Percentiles rank a stretch among this genome's conserved stretches.
Conservation (phyloP, 1,284 basidiomycete genomes). For the Moesziomyces antarcticus region DNA sequence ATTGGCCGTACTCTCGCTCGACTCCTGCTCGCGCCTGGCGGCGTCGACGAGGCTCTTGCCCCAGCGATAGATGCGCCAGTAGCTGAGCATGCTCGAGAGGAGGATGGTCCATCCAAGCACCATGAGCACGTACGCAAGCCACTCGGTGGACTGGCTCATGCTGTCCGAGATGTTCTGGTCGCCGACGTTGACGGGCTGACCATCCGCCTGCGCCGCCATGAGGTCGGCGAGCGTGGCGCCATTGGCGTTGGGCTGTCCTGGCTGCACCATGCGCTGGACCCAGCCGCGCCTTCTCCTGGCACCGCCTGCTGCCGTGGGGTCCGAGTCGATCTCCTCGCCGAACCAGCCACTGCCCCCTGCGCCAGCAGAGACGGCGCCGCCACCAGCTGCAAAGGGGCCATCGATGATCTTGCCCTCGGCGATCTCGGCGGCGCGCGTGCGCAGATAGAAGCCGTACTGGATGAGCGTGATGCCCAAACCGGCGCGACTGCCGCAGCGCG, state of each 20-base stretch:
- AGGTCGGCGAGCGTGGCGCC: conserved; percentile 50
- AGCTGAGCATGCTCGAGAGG: conserved; percentile 78
- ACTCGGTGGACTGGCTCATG: conserved; percentile 74
- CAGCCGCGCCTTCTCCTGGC: conserved; percentile 13
- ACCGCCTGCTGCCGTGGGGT: conserved; percentile 2
- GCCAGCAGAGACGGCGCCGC: conserved; percentile 21
- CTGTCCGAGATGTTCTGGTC: conserved; percentile 69
- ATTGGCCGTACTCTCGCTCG: conserved; percentile 2
- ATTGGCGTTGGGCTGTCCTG: conserved; percentile 11
- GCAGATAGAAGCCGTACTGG: conserved; percentile 83
- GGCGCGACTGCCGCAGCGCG: conserved; percentile 90
- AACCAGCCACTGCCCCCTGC: conserved; percentile 61
- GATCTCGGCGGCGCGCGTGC: conserved; percentile 69
- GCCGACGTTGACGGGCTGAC: conserved; percentile 65
- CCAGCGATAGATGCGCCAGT: conserved; percentile 71
- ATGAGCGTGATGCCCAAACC: conserved; percentile 95
- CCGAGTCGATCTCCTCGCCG: conserved; percentile 29
- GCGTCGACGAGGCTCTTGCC: conserved; percentile 58
- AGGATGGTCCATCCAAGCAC: conserved; percentile 86
- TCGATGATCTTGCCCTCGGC: conserved; percentile 63
- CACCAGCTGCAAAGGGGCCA: conserved; percentile 1
- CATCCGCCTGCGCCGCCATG: conserved; percentile 67
- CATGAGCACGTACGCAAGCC: conserved; percentile 91
- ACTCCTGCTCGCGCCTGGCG: conserved; percentile 46
- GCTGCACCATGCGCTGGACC: conserved; percentile 19